Conservation (phyloP, 2,329 filamentous ascomycete species). For the Cladosporium sp. region DNA sequence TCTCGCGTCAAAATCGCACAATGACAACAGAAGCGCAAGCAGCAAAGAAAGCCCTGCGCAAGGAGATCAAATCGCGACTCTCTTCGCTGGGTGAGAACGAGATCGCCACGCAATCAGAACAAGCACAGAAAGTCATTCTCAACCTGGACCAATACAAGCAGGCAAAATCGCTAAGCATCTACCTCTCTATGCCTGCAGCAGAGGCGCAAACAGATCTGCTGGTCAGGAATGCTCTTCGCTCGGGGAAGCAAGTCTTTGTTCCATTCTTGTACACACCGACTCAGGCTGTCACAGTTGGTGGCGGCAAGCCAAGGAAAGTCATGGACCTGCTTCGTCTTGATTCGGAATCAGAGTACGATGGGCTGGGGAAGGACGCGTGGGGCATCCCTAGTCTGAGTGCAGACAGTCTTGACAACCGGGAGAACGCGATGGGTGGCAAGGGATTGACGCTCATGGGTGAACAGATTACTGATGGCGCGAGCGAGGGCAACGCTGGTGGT, state of each 20-base stretch:
- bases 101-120: constrained; percentile 68
- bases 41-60: constrained; percentile 75
- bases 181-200: constrained; percentile 85
- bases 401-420: constrained; percentile 63
- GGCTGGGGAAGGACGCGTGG: constrained; percentile 78
- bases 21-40: constrained; percentile 21
- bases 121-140: constrained; percentile 65
- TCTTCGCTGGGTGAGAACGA: constrained; percentile 61
- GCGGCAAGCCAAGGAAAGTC: constrained; percentile 55
- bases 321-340: constrained; percentile 94
- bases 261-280: constrained; percentile 74
- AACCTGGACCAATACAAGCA: constrained; percentile 71
- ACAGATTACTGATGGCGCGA: constrained; percentile 26
- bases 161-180: constrained; percentile 77
- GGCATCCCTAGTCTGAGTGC: constrained; percentile 84
- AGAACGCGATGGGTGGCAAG: constrained; percentile 70
- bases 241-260: constrained; percentile 84
- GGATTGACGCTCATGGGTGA: constrained; percentile 45
- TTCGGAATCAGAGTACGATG: constrained; percentile 74
- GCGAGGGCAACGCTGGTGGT: constrained; percentile 34
- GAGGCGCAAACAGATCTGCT: constrained; percentile 84
- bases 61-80: constrained; percentile 67
- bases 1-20: background rate
- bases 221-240: constrained; percentile 73
- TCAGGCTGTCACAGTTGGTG: background rate